A percentile compares a stretch with the other conserved stretches of the same genome.
Conservation (phyloP, 2,329 filamentous ascomycete genomes). For the Xylariaceae sp. region DNA sequence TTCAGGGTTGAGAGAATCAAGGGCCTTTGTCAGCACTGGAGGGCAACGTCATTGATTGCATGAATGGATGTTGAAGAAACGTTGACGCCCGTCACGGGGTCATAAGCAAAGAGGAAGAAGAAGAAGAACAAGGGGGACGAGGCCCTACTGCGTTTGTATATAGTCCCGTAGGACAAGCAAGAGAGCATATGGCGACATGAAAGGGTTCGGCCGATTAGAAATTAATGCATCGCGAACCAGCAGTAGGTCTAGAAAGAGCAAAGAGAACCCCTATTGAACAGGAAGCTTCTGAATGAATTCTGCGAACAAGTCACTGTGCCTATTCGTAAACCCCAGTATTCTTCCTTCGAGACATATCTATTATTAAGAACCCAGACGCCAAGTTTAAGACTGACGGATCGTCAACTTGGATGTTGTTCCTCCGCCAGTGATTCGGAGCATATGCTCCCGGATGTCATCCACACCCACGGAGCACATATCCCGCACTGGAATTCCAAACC, state of each 20-base stretch:
- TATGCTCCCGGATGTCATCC: background rate
- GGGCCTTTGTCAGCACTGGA: conserved; percentile 8
- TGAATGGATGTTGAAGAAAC: conserved; percentile 11
- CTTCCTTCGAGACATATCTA: too few relatives aligned
- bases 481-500: too few relatives aligned
- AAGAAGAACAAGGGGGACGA: background rate
- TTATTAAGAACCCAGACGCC: too few relatives aligned
- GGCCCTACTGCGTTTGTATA: conserved; percentile 12
- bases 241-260: conserved; percentile 3
- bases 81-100: conserved; percentile 1
- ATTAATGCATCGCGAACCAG: conserved; percentile 17
- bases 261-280: conserved; percentile 6
- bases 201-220: conserved; percentile 11
- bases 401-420: background rate
- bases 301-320: background rate
- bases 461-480: too few relatives aligned
- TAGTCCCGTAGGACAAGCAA: conserved; percentile 9
- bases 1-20: conserved; percentile 15
- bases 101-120: conserved; percentile 3
- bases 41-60: conserved; percentile 14
- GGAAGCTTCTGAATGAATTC: too few relatives aligned
- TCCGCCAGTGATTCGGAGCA: background rate
- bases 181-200: conserved; percentile 3
- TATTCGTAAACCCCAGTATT: background rate
- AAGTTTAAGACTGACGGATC: background rate